Evolutionary conservation across 2,329 filamentous ascomycete genomes (phyloP), one percentile per base, ranked within the genome.

Genomic region (Ceratocystis harringtonii): DNA sequence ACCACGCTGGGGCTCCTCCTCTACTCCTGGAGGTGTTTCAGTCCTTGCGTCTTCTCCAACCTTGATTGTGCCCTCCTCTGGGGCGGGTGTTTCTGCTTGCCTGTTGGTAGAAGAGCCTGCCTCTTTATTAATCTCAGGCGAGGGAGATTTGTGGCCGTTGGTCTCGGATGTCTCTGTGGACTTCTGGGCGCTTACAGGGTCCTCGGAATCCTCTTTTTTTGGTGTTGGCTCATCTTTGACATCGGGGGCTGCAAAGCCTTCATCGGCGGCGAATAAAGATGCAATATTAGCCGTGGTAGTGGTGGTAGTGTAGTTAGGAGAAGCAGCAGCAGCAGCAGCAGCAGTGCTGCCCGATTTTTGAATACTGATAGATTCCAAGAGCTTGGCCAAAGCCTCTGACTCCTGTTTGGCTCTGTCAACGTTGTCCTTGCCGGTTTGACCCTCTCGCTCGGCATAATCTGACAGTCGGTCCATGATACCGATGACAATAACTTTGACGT

Each of bases 401-500:
- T 89, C 86, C 28, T 83, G 82, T 69, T 89, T 84, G 3, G 89
- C 83, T 60, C 83, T 84, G n/a, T 83, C 79, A 64, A 95, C 83
- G 0, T 92, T 92, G 64, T 96, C 90, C 64, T 90, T 87, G 5
- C 30, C 60, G 3, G 58, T 67, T 69, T 89, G 84, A 2, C 89
- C 83, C 75, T 97, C 92, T 66, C 92, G 83, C 71, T 94, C 88
- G n/a, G 94, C 92, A 74, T 96, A 99, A 65, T 91, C 87, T 5
- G 94, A 96, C 36, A 99, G 77, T 48, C 94, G 85, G 73, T 99
- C 92, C 95, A 99, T 99, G 68, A 99, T 80, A 30, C 92, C 94
- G 72, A 97, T 96, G 8, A 99, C 92, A 66, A 99, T 99, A 60
- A 89, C 89, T 78, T 99, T 99, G 76, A 99, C 86, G 70, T 99